Conservation (phyloP, 108 stramenopile species). For the Cylindrotheca closterium region DNA sequence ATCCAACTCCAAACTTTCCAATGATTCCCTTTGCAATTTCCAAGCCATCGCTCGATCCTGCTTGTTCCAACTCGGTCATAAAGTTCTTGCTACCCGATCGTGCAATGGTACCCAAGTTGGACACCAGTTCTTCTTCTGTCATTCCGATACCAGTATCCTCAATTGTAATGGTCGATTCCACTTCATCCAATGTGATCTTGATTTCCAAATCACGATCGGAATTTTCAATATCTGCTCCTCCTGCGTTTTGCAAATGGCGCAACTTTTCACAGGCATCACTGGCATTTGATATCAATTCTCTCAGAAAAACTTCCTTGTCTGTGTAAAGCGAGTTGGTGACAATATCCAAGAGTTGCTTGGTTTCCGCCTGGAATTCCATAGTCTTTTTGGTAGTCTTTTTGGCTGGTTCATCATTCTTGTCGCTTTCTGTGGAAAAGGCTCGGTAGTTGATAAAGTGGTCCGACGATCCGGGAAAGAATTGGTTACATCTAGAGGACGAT, state of each 20-base stretch:
- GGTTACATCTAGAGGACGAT: too few relatives aligned
- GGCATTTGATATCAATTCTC: slow-evolving; percentile 97
- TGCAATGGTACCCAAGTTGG: slow-evolving; percentile 97
- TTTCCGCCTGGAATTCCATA: slow-evolving; percentile 94
- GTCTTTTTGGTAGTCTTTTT: slow-evolving; percentile 31
- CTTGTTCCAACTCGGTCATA: slow-evolving; percentile 60
- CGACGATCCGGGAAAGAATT: too few relatives aligned
- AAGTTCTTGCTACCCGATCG: slow-evolving; percentile 93
- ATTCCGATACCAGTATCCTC: slow-evolving; percentile 96
- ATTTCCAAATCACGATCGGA: slow-evolving; percentile 78
- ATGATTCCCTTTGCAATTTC: slow-evolving; percentile 80
- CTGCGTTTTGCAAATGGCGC: slow-evolving; percentile 79
- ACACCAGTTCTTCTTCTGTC: slow-evolving; percentile 84
- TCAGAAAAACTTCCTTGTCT: slow-evolving; percentile 97
- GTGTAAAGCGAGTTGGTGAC: slow-evolving; percentile 99
- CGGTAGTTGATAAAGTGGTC: too few relatives aligned
- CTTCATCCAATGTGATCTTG: slow-evolving; percentile 80
- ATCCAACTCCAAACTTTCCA: slow-evolving; percentile 97
- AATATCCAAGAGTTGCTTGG: slow-evolving; percentile 81
- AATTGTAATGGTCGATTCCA: slow-evolving; percentile 87
- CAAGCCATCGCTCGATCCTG: slow-evolving; percentile 35
- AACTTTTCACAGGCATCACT: slow-evolving; percentile 97
- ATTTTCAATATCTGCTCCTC: slow-evolving; percentile 29
- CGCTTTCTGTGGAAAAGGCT: not conserved
- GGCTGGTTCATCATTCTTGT: not conserved